Base-by-base conservation (phyloP, 306 rosid genomes). In the Trichosanthes cucumerina region DNA sequence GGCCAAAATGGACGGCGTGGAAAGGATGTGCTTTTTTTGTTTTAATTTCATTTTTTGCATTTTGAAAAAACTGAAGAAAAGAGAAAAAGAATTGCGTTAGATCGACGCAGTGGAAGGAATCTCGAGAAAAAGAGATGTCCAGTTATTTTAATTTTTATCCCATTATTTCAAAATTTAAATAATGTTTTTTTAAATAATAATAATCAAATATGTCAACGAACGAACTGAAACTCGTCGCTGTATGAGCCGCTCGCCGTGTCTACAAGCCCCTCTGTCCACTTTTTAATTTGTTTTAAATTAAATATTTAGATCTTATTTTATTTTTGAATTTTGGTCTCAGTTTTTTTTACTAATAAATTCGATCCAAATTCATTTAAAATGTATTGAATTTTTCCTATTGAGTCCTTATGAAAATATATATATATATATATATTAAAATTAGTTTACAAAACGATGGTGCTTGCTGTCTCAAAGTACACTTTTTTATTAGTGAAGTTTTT, bases 51-150 rank as follows among this genome's bases (percentile, higher is more conserved):
- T 60, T 12, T 12, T 12, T 28, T 11, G 36, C 0, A 62, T 28
- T 64, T 65, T 38, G 3, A 18, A 66, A 19, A 65, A 38, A 4
- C 0, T 6, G 15, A 14, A 38, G 7, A 21, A 33, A 19, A 7
- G 6, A 21, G 7, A n/a, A 12, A 44, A n/a, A 69, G 34, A 43
- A 23, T 71, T 21, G 76, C 76, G 76, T 71, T 44, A 15, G 54
- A 71, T 71, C 23, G 39, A 71, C 38, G 76, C 76, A 71, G 76
- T 46, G 56, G 56, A 71, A 46, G 76, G 58, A 71, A 71, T 71
- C 76, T 70, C 56, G 56, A 43, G 76, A 70, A 43, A 70, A 56
- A 5, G 52, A 70, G 33, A 14, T 71, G 21, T 39, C 23, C 19
- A 47, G 14, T 71, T 71, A 44, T 43, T 66, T n/a, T n/a, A n/a